Conservation (phyloP, 2,329 filamentous ascomycete genomes). For the Penicillium fuscoglaucum region DNA sequence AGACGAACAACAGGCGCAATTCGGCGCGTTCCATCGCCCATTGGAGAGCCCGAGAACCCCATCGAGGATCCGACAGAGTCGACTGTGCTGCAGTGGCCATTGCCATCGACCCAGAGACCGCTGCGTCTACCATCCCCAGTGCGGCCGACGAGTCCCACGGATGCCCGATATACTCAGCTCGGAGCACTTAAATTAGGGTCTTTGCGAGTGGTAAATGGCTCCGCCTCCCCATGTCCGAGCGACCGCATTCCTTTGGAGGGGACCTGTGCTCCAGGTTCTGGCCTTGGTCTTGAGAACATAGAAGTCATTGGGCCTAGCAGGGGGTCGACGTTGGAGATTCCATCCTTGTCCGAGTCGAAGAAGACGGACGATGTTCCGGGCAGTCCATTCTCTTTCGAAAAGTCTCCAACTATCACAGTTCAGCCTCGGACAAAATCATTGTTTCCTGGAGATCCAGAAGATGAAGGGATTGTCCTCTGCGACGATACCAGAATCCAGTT, state of each 20-base stretch:
- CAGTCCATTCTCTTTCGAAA: constrained; percentile 40
- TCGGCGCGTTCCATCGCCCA: constrained; percentile 26
- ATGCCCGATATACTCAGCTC: constrained; percentile 42
- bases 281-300: constrained; percentile 18
- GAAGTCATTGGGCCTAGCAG: constrained; percentile 7
- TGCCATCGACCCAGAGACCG: constrained; percentile 19
- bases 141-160: constrained; percentile 30
- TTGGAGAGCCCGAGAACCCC: constrained; percentile 23
- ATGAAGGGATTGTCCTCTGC: constrained; percentile 25
- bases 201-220: constrained; percentile 43
- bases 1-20: constrained; percentile 32
- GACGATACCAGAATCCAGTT: constrained; percentile 14
- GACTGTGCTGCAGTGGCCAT: constrained; percentile 21
- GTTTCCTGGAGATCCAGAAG: constrained; percentile 22
- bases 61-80: constrained; percentile 15
- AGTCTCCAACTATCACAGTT: constrained; percentile 29
- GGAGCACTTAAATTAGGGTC: constrained; percentile 43
- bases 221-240: constrained; percentile 40
- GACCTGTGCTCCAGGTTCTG: constrained; percentile 15
- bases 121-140: constrained; percentile 9
- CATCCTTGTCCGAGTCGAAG: constrained; percentile 16
- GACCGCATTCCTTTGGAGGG: constrained; percentile 30
- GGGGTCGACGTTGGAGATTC: constrained; percentile 22
- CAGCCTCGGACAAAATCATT: constrained; percentile 9
- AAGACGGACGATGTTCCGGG: constrained; percentile 28